Conservation (phyloP, 2,329 filamentous ascomycete genomes). For the Tympanopsis confertula region DNA sequence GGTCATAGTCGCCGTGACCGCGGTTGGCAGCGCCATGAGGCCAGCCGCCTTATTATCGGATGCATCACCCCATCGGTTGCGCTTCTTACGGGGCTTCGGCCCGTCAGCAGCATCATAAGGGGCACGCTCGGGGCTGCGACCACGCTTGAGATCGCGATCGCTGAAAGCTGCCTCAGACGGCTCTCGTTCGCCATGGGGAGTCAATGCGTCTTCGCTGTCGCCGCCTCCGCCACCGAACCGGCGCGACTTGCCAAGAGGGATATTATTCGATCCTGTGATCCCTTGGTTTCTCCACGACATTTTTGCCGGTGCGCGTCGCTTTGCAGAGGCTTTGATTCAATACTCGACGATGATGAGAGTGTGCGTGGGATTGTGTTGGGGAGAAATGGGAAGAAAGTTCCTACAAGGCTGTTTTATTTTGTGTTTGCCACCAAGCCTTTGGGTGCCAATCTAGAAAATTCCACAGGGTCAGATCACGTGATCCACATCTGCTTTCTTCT, state of each 20-base stretch:
- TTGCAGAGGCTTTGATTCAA: too few species aligned
- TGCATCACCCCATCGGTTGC: conserved; percentile 95
- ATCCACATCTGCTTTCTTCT: too few species aligned
- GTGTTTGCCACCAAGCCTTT: too few species aligned
- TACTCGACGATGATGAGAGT: too few species aligned
- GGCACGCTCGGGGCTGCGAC: conserved; percentile 74
- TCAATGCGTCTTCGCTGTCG: conserved; percentile 18
- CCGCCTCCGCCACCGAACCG: conserved; percentile 63
- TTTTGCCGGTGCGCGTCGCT: too few species aligned
- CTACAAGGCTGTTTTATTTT: too few species aligned
- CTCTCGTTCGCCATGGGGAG: conserved; percentile 10
- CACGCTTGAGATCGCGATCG: conserved; percentile 53
- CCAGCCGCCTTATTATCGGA: conserved; percentile 97
- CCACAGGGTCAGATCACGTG: too few species aligned
- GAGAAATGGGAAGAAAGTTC: too few species aligned
- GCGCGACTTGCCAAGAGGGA: conserved; percentile 70
- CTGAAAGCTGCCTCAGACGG: neutral
- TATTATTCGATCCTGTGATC: conserved; percentile 96
- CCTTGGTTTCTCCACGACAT: conserved; percentile 67
- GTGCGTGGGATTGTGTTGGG: too few species aligned
- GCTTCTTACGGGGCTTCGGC: conserved; percentile 85
- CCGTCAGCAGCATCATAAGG: conserved; percentile 55
- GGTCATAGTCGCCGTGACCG: conserved; percentile 86
- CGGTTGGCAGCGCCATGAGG: conserved; percentile 94
- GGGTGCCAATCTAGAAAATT: too few species aligned